Evolutionary conservation across 2,329 filamentous ascomycete species (phyloP).

Genomic region (Blastomyces parvus): DNA sequence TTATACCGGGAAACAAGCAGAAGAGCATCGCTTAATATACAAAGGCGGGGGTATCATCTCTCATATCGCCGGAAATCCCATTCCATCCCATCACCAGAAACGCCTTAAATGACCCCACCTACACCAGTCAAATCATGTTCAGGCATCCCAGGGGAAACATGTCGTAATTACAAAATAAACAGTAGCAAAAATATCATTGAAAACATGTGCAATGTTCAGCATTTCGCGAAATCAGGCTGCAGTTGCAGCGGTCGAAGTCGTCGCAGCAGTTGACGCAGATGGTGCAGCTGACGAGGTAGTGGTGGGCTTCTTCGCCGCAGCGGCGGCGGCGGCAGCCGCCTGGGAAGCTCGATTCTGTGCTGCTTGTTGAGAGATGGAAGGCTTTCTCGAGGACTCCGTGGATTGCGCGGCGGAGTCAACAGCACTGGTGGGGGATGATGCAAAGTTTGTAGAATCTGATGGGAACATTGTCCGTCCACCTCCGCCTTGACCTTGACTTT

Average conservation of each 20-base stretch:
- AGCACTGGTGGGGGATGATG: slow-evolving; percentile 18
- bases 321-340: slow-evolving; percentile 19
- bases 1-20: not conserved
- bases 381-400: slow-evolving; percentile 12
- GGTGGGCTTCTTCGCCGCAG: slow-evolving; percentile 19
- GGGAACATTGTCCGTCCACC: slow-evolving; percentile 29
- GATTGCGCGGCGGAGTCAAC: slow-evolving; percentile 18
- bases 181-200: slow-evolving; percentile 16
- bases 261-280: not conserved
- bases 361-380: slow-evolving; percentile 13
- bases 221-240: slow-evolving; percentile 6
- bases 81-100: not conserved
- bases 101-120: not conserved
- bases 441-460: slow-evolving; percentile 21
- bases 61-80: slow-evolving; percentile 3
- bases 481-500: slow-evolving; percentile 10
- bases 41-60: slow-evolving; percentile 2
- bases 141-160: not conserved
- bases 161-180: slow-evolving; percentile 4
- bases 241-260: slow-evolving; percentile 12
- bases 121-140: not conserved
- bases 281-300: slow-evolving; percentile 12
- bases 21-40: not conserved
- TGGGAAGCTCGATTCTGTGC: slow-evolving; percentile 12
- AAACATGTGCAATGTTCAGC: slow-evolving; percentile 10